phyloP scores from a whole-genome alignment of 176 grass and related monocot species.

The Poa pratensis region DNA sequence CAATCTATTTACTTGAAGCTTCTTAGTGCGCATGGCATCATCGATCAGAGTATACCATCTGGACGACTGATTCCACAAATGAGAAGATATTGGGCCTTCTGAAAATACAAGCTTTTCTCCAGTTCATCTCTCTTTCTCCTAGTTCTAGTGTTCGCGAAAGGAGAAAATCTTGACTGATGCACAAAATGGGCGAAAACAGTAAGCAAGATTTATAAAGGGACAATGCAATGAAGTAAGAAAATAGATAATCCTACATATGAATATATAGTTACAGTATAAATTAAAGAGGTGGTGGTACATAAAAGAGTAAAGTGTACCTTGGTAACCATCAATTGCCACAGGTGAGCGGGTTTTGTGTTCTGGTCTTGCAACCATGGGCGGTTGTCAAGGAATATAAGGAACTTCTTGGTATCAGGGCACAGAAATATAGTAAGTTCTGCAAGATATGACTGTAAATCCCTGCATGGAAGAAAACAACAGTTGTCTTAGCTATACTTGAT shows the following conservation, averaged over 20 bases:
- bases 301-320: conserved; percentile 58
- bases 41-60: conserved; percentile 92
- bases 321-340: conserved; percentile 98
- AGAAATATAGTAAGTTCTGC: conserved; percentile 84
- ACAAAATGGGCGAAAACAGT: conserved; percentile 36
- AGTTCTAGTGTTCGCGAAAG: conserved; percentile 79
- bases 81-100: conserved; percentile 49
- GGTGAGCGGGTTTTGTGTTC: conserved; percentile 75
- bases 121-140: conserved; percentile 68
- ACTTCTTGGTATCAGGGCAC: conserved; percentile 65
- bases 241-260: not conserved
- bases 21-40: conserved; percentile 76
- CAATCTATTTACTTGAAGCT: conserved; percentile 86
- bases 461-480: conserved; percentile 50
- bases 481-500: not conserved
- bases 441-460: conserved; percentile 98
- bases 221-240: not conserved
- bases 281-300: not conserved
- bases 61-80: conserved; percentile 52
- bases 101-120: conserved; percentile 59
- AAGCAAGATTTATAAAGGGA: conserved; percentile 26
- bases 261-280: not conserved
- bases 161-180: conserved; percentile 82
- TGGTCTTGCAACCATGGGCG: conserved; percentile 82
- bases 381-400: conserved; percentile 87